phyloP scores from a whole-genome alignment of 2,329 filamentous ascomycete genomes.

The Fusarium multiceps region DNA sequence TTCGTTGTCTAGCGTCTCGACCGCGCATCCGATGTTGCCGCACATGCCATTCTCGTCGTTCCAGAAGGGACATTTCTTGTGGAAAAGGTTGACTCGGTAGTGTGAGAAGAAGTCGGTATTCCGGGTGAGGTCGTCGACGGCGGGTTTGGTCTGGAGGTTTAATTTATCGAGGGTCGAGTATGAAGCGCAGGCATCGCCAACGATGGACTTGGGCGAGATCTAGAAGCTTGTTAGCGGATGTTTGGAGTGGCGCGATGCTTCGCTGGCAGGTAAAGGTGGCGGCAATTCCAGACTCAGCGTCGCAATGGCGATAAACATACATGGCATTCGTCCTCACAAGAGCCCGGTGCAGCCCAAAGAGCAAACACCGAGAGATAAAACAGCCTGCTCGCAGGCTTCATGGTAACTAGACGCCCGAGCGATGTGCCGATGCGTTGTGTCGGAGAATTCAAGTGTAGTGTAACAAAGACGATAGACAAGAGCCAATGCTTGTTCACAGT shows the following conservation, averaged over 20 bases:
- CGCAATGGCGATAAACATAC: conserved; percentile 55
- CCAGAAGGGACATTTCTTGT: conserved; percentile 97
- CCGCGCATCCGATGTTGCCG: conserved; percentile 95
- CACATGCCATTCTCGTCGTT: conserved; percentile 92
- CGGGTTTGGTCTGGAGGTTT: conserved; percentile 80
- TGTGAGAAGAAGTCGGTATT: conserved; percentile 98
- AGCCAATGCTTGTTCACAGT: background rate
- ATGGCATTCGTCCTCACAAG: conserved; percentile 64
- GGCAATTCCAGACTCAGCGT: too few species aligned
- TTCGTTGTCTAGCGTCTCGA: conserved; percentile 94
- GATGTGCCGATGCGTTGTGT: conserved; percentile 3
- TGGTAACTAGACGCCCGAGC: conserved; percentile 45
- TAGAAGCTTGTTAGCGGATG: conserved; percentile 61
- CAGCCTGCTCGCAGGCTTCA: conserved; percentile 65
- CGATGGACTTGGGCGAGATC: conserved; percentile 89
- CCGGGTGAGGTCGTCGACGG: conserved; percentile 82
- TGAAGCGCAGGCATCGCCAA: conserved; percentile 93
- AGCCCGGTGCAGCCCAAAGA: conserved; percentile 62
- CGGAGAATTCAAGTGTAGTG: background rate
- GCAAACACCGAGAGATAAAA: conserved; percentile 68
- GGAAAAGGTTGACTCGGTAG: conserved; percentile 93
- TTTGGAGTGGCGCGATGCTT: background rate
- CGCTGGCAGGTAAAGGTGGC: background rate
- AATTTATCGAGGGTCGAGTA: conserved; percentile 89
- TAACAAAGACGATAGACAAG: background rate